These are phyloP conservation scores for Mycena capillaripes DNA, from an alignment of 768 basidiomycete species.

Conservation along the genomic window DNA sequence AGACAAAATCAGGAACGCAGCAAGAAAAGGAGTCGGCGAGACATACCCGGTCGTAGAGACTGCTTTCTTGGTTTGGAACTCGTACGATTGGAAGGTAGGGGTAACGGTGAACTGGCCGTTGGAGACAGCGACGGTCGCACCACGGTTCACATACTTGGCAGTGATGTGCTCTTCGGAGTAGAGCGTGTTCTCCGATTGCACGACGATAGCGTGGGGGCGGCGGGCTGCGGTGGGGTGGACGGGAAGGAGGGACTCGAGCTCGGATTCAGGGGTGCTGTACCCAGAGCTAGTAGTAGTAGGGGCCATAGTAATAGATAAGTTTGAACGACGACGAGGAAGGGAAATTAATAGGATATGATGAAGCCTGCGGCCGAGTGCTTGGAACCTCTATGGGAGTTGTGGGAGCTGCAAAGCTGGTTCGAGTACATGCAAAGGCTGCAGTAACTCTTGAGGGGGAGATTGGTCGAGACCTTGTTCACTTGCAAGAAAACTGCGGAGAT, in stretches of 20 bases:
- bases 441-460: constrained; percentile 43
- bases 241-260: constrained; percentile 76
- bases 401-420: constrained; percentile 91
- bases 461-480: background rate
- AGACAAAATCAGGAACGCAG: constrained; percentile 20
- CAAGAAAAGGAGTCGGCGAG: constrained; percentile 18
- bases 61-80: constrained; percentile 91
- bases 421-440: constrained; percentile 90
- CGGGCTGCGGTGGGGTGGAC: constrained; percentile 91
- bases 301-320: constrained; percentile 59
- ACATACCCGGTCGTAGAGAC: constrained; percentile 94
- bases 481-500: background rate
- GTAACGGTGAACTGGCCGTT: constrained; percentile 85
- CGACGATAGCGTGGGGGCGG: constrained; percentile 80
- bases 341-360: constrained; percentile 62
- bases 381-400: constrained; percentile 89
- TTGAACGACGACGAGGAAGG: constrained; percentile 42
- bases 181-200: constrained; percentile 84
- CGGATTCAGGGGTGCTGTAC: constrained; percentile 79
- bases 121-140: constrained; percentile 75
- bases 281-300: constrained; percentile 73
- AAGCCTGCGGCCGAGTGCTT: constrained; percentile 87
- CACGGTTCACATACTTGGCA: constrained; percentile 85
- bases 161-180: constrained; percentile 90
- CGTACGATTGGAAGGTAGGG: constrained; percentile 84